Conservation (phyloP, 345 rosid species). For the Nasturtium officinale region DNA sequence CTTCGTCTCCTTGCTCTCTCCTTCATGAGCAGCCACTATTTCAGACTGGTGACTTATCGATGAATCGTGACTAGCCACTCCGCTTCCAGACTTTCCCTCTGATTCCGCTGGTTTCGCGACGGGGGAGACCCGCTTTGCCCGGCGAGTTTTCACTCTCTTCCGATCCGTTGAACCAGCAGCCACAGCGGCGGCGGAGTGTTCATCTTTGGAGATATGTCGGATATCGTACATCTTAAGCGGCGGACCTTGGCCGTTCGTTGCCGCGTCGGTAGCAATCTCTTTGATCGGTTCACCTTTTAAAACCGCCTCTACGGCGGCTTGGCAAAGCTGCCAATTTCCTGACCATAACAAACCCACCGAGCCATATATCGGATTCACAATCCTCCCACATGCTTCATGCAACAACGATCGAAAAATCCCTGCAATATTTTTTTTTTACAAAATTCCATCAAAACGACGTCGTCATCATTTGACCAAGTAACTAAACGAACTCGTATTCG, state of each 20-base stretch:
- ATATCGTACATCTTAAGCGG: conserved; percentile 86
- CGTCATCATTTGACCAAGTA: neutral
- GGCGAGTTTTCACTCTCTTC: conserved; percentile 25
- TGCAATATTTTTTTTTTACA: conserved; percentile 36
- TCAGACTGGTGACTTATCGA: conserved; percentile 90
- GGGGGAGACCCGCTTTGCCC: conserved; percentile 13
- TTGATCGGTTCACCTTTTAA: conserved; percentile 76
- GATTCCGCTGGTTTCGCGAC: conserved; percentile 20
- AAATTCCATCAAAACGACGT: neutral
- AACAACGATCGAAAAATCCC: conserved; percentile 92
- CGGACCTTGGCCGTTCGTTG: conserved; percentile 73
- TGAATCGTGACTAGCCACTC: conserved; percentile 71
- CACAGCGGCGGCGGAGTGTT: conserved; percentile 45
- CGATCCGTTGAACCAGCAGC: conserved; percentile 14
- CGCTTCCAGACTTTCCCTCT: conserved; percentile 39
- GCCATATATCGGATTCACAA: conserved; percentile 96
- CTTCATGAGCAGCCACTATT: conserved; percentile 49
- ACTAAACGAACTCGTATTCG: neutral
- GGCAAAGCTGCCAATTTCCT: conserved; percentile 95
- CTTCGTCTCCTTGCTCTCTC: conserved; percentile 65
- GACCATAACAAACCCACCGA: conserved; percentile 94
- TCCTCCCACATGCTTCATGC: conserved; percentile 97
- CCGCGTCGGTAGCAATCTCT: conserved; percentile 75
- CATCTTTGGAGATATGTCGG: conserved; percentile 82
- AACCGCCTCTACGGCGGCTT: conserved; percentile 89